Conservation (phyloP, 495 filamentous ascomycete species). For the Neurospora sp. region DNA sequence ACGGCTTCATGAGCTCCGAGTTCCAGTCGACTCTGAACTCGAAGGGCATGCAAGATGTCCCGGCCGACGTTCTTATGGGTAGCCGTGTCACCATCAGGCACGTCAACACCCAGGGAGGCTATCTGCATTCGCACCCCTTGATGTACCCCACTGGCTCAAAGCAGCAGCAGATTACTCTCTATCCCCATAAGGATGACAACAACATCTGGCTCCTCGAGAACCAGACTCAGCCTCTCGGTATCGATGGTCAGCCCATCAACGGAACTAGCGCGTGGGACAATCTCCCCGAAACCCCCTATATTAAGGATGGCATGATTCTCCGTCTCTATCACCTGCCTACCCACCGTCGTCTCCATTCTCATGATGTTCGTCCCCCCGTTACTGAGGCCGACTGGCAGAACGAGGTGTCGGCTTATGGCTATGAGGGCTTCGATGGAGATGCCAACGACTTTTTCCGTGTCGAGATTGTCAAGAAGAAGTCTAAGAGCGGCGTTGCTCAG, state of each 20-base stretch:
- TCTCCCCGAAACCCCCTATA: slow-evolving; percentile 49
- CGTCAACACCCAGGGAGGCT: slow-evolving; percentile 93
- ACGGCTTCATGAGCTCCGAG: slow-evolving; percentile 99
- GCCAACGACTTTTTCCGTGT: slow-evolving; percentile 93
- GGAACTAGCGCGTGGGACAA: slow-evolving; percentile 80
- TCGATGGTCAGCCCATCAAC: slow-evolving; percentile 61
- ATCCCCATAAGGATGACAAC: slow-evolving; percentile 98
- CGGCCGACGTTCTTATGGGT: slow-evolving; percentile 83
- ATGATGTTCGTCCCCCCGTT: slow-evolving; percentile 93
- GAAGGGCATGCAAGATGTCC: slow-evolving; percentile 90
- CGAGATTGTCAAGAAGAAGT: slow-evolving; percentile 87
- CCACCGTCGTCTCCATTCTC: slow-evolving; percentile 84
- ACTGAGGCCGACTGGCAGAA: slow-evolving; percentile 98
- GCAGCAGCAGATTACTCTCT: slow-evolving; percentile 96
- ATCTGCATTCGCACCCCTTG: slow-evolving; percentile 89
- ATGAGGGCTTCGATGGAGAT: slow-evolving; percentile 92
- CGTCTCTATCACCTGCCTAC: slow-evolving; percentile 76
- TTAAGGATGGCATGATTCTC: slow-evolving; percentile 72
- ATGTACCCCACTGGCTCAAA: slow-evolving; percentile 98
- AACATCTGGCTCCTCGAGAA: slow-evolving; percentile 92
- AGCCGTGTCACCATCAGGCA: slow-evolving; percentile 81
- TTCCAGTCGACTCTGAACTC: slow-evolving; percentile 97
- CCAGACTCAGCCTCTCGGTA: slow-evolving; percentile 78
- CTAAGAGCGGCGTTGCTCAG: slow-evolving; percentile 70
- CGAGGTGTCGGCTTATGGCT: slow-evolving; percentile 95